Percentiles rank a stretch among this genome's conserved stretches.
Evolutionary conservation across 768 basidiomycete species (phyloP).

Genomic region (Harrya chromipes): DNA sequence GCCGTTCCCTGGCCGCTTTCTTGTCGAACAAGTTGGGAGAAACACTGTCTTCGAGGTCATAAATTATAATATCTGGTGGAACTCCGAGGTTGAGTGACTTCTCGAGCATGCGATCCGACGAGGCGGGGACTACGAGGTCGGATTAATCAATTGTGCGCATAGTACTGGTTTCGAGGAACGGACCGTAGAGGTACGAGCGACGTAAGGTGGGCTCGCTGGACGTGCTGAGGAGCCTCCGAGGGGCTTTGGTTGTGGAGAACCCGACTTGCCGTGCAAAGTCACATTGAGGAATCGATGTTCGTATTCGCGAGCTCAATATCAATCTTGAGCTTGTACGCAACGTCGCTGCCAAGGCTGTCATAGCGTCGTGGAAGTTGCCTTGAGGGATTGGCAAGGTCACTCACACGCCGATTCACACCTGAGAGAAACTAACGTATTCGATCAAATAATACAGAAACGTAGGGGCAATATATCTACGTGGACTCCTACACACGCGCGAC

Average conservation of each 20-base stretch:
- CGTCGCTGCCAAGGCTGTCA: not conserved
- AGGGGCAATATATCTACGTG: not conserved
- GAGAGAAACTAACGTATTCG: not conserved
- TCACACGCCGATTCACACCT: not conserved
- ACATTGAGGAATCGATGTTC: not conserved
- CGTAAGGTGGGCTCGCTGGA: slow-evolving; percentile 25
- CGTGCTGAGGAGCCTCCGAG: slow-evolving; percentile 16
- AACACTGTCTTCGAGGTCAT: slow-evolving; percentile 88
- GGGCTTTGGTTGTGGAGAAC: not conserved
- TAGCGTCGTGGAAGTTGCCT: not conserved
- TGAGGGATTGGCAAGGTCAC: not conserved
- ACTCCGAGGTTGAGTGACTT: slow-evolving; percentile 56
- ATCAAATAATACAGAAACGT: not conserved
- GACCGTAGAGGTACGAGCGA: slow-evolving; percentile 65
- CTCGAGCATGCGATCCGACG: slow-evolving; percentile 76
- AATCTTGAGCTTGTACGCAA: slow-evolving; percentile 7
- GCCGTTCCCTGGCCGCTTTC: slow-evolving; percentile 50
- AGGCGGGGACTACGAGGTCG: slow-evolving; percentile 59
- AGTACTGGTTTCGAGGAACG: not conserved
- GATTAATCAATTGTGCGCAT: not conserved
- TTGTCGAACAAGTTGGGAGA: slow-evolving; percentile 59
- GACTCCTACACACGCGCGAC: not conserved
- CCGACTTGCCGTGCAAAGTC: not conserved
- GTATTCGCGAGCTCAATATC: not conserved
- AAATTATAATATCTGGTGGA: slow-evolving; percentile 73